Evolutionary conservation across 2,329 filamentous ascomycete species (phyloP).

Genomic region (Botryotinia globosa): DNA sequence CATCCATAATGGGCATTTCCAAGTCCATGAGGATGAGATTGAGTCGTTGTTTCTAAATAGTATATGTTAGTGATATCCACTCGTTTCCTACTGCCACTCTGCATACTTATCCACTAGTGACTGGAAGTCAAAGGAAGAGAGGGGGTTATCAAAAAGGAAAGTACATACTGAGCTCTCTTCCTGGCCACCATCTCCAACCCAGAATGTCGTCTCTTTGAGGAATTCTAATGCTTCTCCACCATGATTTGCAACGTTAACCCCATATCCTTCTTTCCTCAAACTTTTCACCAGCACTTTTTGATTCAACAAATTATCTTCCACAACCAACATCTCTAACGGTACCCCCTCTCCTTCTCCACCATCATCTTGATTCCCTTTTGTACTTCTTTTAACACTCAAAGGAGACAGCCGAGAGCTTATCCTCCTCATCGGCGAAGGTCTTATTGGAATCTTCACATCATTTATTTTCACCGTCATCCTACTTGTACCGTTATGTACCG

Average conservation of each 20-base stretch:
- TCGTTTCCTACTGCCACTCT: neutral
- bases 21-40: slow-evolving; percentile 71
- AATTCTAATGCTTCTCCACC: slow-evolving; percentile 60
- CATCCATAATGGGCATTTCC: slow-evolving; percentile 81
- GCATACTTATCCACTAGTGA: neutral
- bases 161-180: neutral
- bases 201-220: slow-evolving; percentile 54
- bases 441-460: neutral
- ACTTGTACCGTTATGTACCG: neutral
- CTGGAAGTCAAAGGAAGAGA: neutral
- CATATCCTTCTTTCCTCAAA: slow-evolving; percentile 57
- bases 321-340: slow-evolving; percentile 46
- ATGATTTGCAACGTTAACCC: slow-evolving; percentile 61
- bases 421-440: neutral
- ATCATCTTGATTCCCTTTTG: neutral
- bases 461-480: neutral
- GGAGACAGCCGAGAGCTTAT: neutral
- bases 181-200: slow-evolving; percentile 36
- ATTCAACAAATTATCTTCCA: slow-evolving; percentile 69
- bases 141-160: neutral
- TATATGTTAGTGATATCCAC: slow-evolving; percentile 36
- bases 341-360: slow-evolving; percentile 11
- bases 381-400: neutral
- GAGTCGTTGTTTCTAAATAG: slow-evolving; percentile 48
- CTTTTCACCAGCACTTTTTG: slow-evolving; percentile 63